These are phyloP conservation scores for Chalciporus sp. DNA, from an alignment of 1,284 basidiomycete species.

Conservation along the genomic window DNA sequence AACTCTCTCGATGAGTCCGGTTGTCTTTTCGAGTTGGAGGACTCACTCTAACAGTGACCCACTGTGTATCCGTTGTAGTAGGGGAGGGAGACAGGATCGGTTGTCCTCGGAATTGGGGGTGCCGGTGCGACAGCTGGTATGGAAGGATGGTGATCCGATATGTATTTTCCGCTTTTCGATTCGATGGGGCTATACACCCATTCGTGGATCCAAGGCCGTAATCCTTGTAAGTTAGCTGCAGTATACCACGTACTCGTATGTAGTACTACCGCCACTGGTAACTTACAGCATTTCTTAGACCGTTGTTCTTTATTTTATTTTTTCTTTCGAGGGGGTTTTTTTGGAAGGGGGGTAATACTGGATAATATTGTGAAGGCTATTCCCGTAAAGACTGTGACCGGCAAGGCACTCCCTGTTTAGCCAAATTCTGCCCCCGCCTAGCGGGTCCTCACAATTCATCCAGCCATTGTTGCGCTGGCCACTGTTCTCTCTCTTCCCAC, in stretches of 20 bases:
- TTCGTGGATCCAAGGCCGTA: background rate
- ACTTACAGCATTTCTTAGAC: no score
- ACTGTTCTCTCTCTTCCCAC: constrained; percentile 41
- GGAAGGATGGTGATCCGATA: background rate
- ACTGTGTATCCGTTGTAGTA: no score
- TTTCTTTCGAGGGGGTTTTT: constrained; percentile 9
- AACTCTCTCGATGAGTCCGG: no score
- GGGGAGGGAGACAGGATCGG: background rate
- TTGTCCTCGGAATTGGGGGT: background rate
- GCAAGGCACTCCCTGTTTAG: constrained; percentile 39
- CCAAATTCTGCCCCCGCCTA: constrained; percentile 38
- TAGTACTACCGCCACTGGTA: background rate
- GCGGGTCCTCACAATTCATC: constrained; percentile 36
- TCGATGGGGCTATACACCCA: background rate
- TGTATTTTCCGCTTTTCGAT: background rate
- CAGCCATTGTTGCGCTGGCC: constrained; percentile 41
- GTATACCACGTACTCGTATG: background rate
- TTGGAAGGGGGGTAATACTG: background rate
- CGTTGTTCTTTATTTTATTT: constrained; percentile 2
- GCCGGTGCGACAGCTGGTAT: background rate
- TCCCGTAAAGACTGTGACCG: constrained; percentile 39
- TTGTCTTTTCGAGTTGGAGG: no score
- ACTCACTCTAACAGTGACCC: no score
- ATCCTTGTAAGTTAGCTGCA: background rate
- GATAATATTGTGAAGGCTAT: constrained; percentile 20